These are phyloP conservation scores for Russula sp. DNA, from an alignment of 768 basidiomycete species.

Conservation along the genomic window DNA sequence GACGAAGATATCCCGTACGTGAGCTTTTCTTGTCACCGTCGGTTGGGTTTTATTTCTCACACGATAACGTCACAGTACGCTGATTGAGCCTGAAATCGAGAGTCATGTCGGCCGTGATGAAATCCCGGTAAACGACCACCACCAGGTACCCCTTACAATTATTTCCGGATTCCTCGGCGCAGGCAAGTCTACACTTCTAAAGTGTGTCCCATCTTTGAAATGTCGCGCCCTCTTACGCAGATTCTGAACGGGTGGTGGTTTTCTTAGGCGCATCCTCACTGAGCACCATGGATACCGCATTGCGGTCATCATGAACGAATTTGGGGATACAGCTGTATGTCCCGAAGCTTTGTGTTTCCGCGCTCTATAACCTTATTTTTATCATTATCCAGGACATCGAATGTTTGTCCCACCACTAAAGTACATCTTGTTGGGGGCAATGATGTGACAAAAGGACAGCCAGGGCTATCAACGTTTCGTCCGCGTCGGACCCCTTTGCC, in stretches of 20 bases:
- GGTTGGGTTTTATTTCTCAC: neutral
- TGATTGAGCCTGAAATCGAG: constrained; percentile 15
- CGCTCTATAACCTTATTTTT: constrained; percentile 23
- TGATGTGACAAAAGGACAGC: constrained; percentile 45
- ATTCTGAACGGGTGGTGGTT: neutral
- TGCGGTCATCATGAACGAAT: constrained; percentile 98
- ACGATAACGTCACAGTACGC: constrained; percentile 3
- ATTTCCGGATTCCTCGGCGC: constrained; percentile 94
- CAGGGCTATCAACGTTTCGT: constrained; percentile 80
- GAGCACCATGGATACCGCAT: constrained; percentile 94
- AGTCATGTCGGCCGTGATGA: neutral
- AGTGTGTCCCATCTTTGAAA: constrained; percentile 44
- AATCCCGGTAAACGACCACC: constrained; percentile 4
- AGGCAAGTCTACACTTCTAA: constrained; percentile 90
- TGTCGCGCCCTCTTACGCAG: neutral
- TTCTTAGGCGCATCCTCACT: constrained; percentile 74
- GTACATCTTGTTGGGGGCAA: neutral
- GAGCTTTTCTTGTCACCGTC: neutral
- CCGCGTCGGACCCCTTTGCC: constrained; percentile 57
- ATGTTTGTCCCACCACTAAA: constrained; percentile 47
- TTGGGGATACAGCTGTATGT: constrained; percentile 88
- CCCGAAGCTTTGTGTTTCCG: constrained; percentile 10
- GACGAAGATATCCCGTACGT: constrained; percentile 24
- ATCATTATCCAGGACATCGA: constrained; percentile 72
- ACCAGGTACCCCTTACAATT: constrained; percentile 80